A percentile compares a stretch with the other conserved stretches of the same genome.
Evolutionary conservation across 2,329 filamentous ascomycete genomes (phyloP).

Genomic region (Ophidiomyces ophidiicola): DNA sequence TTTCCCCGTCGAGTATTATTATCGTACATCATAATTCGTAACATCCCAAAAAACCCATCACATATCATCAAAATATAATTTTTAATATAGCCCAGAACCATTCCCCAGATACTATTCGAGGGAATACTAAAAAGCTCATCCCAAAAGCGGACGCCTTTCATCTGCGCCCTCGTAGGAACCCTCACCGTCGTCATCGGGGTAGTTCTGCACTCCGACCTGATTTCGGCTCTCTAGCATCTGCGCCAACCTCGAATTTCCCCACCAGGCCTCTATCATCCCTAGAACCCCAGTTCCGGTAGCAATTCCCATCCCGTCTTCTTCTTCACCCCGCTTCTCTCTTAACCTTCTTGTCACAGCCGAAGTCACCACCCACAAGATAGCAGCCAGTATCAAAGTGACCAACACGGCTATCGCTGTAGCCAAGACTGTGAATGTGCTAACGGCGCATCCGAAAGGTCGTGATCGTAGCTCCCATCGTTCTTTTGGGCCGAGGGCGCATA

Average conservation of each 20-base stretch:
- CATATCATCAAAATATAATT: neutral
- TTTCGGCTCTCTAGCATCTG: slow-evolving; percentile 13
- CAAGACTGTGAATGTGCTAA: slow-evolving; percentile 31
- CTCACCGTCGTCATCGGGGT: neutral
- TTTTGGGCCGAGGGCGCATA: slow-evolving; percentile 30
- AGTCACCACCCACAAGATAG: slow-evolving; percentile 15
- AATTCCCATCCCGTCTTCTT: slow-evolving; percentile 13
- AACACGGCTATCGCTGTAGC: slow-evolving; percentile 25
- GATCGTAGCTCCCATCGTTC: slow-evolving; percentile 35
- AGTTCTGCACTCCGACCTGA: slow-evolving; percentile 5
- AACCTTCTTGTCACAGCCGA: slow-evolving; percentile 15
- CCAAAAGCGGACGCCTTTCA: slow-evolving; percentile 23
- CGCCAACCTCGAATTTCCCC: slow-evolving; percentile 2
- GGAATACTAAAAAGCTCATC: slow-evolving; percentile 6
- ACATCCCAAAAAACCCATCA: no score
- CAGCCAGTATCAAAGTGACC: slow-evolving; percentile 21
- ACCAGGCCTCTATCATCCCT: neutral
- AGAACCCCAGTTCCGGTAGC: slow-evolving; percentile 1
- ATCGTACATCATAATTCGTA: no score
- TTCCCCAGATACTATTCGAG: neutral
- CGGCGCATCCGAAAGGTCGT: slow-evolving; percentile 29
- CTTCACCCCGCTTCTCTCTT: slow-evolving; percentile 13
- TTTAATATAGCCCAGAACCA: neutral
- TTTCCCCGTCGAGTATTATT: neutral
- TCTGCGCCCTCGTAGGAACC: neutral